These are phyloP conservation scores for Pythium oligandrum DNA, from an alignment of 352 stramenopile genomes.

Conservation along the genomic window DNA sequence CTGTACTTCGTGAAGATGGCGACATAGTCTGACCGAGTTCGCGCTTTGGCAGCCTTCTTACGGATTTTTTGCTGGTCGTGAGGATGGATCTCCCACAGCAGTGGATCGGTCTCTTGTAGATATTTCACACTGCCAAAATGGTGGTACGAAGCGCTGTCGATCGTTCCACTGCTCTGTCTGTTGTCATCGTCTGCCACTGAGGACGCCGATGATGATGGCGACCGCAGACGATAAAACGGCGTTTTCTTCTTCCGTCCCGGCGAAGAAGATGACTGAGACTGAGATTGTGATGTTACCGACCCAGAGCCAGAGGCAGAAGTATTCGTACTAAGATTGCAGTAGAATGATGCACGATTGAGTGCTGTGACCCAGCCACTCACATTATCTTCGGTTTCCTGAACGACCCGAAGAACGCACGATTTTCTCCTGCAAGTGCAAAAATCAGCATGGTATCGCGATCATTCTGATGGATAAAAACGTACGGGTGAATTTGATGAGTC, in stretches of 20 bases:
- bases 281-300: slow-evolving; percentile 15
- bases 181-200: slow-evolving; percentile 30
- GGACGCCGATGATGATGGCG: slow-evolving; percentile 35
- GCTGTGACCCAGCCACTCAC: slow-evolving; percentile 54
- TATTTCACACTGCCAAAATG: slow-evolving; percentile 77
- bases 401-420: slow-evolving; percentile 56
- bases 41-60: slow-evolving; percentile 53
- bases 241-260: slow-evolving; percentile 28
- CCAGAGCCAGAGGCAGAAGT: slow-evolving; percentile 31
- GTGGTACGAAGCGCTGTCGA: slow-evolving; percentile 38
- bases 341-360: slow-evolving; percentile 68
- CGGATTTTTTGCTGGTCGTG: slow-evolving; percentile 67
- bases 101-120: slow-evolving; percentile 67
- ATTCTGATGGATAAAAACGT: slow-evolving; percentile 7
- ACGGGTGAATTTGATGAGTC: slow-evolving; percentile 61
- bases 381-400: slow-evolving; percentile 47
- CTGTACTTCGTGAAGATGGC: slow-evolving; percentile 59
- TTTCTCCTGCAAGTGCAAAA: slow-evolving; percentile 27
- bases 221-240: slow-evolving; percentile 61
- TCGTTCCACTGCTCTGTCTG: slow-evolving; percentile 14
- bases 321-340: slow-evolving; percentile 48
- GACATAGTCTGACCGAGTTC: slow-evolving; percentile 56
- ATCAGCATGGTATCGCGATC: too few species aligned
- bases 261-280: slow-evolving; percentile 19
- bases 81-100: slow-evolving; percentile 84